Evolutionary conservation across 2,329 filamentous ascomycete genomes (phyloP).

Genomic region (Lanzia echinophila): DNA sequence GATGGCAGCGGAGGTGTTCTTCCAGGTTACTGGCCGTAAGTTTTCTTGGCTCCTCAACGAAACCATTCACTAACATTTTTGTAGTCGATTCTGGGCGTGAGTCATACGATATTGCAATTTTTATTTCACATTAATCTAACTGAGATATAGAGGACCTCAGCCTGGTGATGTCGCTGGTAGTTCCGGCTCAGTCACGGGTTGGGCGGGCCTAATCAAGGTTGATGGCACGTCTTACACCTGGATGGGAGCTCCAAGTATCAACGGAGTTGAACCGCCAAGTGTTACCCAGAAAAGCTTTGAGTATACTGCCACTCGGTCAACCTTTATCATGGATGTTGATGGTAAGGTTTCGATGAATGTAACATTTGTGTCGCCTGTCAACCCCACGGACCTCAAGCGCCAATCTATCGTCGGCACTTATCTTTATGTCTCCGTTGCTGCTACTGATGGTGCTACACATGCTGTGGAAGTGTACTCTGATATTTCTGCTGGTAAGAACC

Average conservation of each 20-base stretch:
- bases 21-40: slow-evolving; percentile 41
- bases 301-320: slow-evolving; percentile 66
- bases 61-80: slow-evolving; percentile 10
- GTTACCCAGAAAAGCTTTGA: slow-evolving; percentile 57
- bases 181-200: slow-evolving; percentile 52
- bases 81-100: slow-evolving; percentile 28
- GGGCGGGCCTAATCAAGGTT: slow-evolving; percentile 65
- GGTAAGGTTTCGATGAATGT: slow-evolving; percentile 57
- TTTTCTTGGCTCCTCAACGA: background rate
- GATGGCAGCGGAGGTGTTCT: slow-evolving; percentile 59
- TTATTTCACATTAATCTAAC: background rate
- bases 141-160: slow-evolving; percentile 18
- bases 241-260: slow-evolving; percentile 51
- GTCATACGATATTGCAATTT: background rate
- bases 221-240: slow-evolving; percentile 59
- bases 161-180: slow-evolving; percentile 18
- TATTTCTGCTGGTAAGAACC: slow-evolving; percentile 57
- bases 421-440: slow-evolving; percentile 54
- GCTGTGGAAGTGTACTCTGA: slow-evolving; percentile 66
- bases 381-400: slow-evolving; percentile 56
- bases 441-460: slow-evolving; percentile 55
- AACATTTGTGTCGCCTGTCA: slow-evolving; percentile 67
- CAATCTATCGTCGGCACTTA: slow-evolving; percentile 69
- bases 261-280: slow-evolving; percentile 36
- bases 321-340: slow-evolving; percentile 60